phyloP scores from a whole-genome alignment of 2,329 filamentous ascomycete genomes.

The Tolypocladium album region DNA sequence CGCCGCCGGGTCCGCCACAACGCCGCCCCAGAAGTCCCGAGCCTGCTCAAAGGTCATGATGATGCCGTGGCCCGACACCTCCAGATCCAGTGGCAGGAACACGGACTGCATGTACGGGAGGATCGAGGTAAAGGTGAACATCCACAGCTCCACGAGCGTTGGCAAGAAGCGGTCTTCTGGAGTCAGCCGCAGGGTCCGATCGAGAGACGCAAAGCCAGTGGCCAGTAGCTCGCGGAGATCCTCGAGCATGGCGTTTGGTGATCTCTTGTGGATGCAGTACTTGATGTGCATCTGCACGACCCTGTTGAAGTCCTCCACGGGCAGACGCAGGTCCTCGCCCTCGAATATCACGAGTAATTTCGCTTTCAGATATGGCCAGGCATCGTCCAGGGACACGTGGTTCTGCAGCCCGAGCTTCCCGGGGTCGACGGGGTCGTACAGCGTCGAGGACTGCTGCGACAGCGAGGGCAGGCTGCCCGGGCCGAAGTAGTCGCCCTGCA shows the following conservation, averaged over 20 bases:
- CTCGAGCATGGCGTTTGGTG: constrained; percentile 61
- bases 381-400: constrained; percentile 65
- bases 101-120: constrained; percentile 92
- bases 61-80: constrained; percentile 75
- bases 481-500: constrained; percentile 39
- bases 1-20: constrained; percentile 34
- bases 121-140: constrained; percentile 82
- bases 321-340: constrained; percentile 67
- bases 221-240: constrained; percentile 64
- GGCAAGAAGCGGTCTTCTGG: constrained; percentile 85
- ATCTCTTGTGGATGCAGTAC: constrained; percentile 63
- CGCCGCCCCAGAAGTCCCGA: constrained; percentile 80
- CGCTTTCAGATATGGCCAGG: constrained; percentile 71
- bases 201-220: constrained; percentile 79
- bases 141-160: constrained; percentile 86
- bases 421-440: constrained; percentile 44
- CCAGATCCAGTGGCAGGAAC: constrained; percentile 84
- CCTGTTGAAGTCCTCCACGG: constrained; percentile 74
- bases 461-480: constrained; percentile 39
- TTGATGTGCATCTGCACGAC: constrained; percentile 71
- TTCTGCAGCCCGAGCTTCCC: constrained; percentile 48
- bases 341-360: constrained; percentile 71
- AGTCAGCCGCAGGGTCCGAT: constrained; percentile 68
- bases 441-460: constrained; percentile 28
- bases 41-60: constrained; percentile 72